phyloP scores from a whole-genome alignment of 1,284 basidiomycete species.

The Sutorius eximius region DNA sequence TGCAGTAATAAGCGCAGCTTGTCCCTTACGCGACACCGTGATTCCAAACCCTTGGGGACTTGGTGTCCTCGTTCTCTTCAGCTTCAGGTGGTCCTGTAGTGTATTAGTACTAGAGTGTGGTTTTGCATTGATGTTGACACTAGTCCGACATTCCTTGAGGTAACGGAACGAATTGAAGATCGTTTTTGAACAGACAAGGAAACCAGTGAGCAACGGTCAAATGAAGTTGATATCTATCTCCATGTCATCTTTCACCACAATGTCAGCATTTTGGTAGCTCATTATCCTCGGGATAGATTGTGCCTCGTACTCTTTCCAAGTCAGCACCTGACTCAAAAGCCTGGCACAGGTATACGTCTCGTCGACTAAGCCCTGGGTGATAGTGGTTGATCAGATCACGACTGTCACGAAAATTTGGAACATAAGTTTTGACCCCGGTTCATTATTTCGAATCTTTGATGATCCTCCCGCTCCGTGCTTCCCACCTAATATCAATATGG shows the following conservation, averaged over 20 bases:
- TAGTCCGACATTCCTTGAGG: not conserved
- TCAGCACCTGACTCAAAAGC: not conserved
- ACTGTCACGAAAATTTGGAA: not conserved
- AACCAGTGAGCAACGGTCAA: not conserved
- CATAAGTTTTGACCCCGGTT: constrained; percentile 24
- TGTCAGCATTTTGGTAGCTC: not conserved
- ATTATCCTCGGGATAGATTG: too few relatives aligned
- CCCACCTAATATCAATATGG: not conserved
- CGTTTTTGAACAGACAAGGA: not conserved
- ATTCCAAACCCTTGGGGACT: not conserved
- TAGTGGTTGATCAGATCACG: too few relatives aligned
- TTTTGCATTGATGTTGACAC: not conserved
- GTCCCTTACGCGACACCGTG: not conserved
- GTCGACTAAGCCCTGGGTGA: not conserved
- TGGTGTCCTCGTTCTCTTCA: not conserved
- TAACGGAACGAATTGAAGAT: not conserved
- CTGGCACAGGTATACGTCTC: not conserved
- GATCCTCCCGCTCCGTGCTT: not conserved
- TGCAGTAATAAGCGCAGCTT: not conserved
- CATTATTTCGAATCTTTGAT: constrained; percentile 23
- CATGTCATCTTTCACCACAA: not conserved
- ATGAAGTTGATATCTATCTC: not conserved
- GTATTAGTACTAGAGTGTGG: not conserved
- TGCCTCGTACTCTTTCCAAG: too few relatives aligned
- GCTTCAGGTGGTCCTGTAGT: not conserved